phyloP scores from a whole-genome alignment of 164 flowering plant species.

The Pachysandra terminalis region DNA sequence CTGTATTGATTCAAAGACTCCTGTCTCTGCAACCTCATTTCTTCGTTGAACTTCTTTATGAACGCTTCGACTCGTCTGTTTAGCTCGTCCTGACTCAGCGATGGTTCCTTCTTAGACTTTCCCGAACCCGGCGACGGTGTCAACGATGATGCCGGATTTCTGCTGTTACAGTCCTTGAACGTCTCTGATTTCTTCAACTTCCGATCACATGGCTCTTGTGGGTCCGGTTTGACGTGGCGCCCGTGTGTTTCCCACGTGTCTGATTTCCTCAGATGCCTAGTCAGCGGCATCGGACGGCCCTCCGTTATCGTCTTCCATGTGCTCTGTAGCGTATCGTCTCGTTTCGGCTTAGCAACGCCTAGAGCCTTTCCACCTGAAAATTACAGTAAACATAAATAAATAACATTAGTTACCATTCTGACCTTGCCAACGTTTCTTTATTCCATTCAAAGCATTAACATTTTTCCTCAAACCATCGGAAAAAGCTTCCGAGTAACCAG shows the following conservation, averaged over 20 bases:
- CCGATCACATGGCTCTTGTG: neutral
- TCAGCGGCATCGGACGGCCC: constrained; percentile 5
- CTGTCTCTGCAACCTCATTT: constrained; percentile 84
- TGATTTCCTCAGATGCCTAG: constrained; percentile 65
- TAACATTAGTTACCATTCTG: too few relatives aligned
- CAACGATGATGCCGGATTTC: constrained; percentile 13
- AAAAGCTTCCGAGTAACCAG: too few relatives aligned
- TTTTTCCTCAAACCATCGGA: too few relatives aligned
- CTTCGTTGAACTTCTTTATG: too few relatives aligned
- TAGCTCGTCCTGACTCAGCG: too few relatives aligned
- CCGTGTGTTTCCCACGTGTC: constrained; percentile 64
- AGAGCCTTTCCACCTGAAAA: constrained; percentile 35
- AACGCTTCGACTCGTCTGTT: too few relatives aligned
- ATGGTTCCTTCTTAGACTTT: too few relatives aligned
- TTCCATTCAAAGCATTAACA: too few relatives aligned
- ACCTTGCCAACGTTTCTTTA: too few relatives aligned
- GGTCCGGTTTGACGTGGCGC: constrained; percentile 6
- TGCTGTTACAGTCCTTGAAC: constrained; percentile 43
- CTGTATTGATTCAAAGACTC: constrained; percentile 58
- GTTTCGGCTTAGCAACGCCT: constrained; percentile 56
- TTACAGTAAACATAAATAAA: too few relatives aligned
- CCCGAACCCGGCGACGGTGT: too few relatives aligned
- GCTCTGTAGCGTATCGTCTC: constrained; percentile 72
- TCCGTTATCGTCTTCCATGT: constrained; percentile 58
- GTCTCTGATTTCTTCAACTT: constrained; percentile 55